Percentiles rank a stretch among this genome's conserved stretches.
Conservation (phyloP, 352 stramenopile species). For the Pseudoperonospora humuli region DNA sequence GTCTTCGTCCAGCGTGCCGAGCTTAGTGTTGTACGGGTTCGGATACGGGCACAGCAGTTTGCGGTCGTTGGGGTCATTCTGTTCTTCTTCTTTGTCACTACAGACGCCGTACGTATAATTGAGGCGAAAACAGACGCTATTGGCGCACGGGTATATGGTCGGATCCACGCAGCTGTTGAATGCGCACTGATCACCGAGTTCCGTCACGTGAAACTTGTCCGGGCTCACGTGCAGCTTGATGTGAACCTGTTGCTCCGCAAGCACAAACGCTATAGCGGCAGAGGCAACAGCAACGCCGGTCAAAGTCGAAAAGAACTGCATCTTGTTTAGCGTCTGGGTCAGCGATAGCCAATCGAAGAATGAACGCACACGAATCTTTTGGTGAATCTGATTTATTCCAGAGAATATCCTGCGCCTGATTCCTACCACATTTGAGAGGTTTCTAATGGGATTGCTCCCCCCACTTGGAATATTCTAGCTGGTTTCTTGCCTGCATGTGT, state of each 20-base stretch:
- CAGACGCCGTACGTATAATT: slow-evolving; percentile 54
- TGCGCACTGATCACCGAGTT: slow-evolving; percentile 45
- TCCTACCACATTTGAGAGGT: too few species aligned
- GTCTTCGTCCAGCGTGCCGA: slow-evolving; percentile 13
- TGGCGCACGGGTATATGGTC: slow-evolving; percentile 45
- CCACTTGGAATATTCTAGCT: too few species aligned
- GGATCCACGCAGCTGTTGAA: slow-evolving; percentile 52
- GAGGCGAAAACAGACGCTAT: slow-evolving; percentile 39
- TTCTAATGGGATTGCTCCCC: too few species aligned
- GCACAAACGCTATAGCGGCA: slow-evolving; percentile 10
- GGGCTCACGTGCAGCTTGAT: slow-evolving; percentile 29
- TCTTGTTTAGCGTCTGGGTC: background rate
- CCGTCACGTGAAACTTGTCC: slow-evolving; percentile 49
- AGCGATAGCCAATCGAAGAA: too few species aligned
- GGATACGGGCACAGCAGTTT: slow-evolving; percentile 31
- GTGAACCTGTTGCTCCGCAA: slow-evolving; percentile 27
- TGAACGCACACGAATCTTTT: too few species aligned
- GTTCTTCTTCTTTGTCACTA: slow-evolving; percentile 15
- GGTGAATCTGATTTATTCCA: too few species aligned
- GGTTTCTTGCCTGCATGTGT: too few species aligned
- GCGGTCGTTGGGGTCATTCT: slow-evolving; percentile 24
- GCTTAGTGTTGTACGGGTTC: slow-evolving; percentile 34
- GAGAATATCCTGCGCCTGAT: too few species aligned
- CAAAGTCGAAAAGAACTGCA: slow-evolving; percentile 22
- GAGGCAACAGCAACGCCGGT: slow-evolving; percentile 6